phyloP scores from a whole-genome alignment of 108 stramenopile genomes.

The Cyclostephanos invisitatus region DNA sequence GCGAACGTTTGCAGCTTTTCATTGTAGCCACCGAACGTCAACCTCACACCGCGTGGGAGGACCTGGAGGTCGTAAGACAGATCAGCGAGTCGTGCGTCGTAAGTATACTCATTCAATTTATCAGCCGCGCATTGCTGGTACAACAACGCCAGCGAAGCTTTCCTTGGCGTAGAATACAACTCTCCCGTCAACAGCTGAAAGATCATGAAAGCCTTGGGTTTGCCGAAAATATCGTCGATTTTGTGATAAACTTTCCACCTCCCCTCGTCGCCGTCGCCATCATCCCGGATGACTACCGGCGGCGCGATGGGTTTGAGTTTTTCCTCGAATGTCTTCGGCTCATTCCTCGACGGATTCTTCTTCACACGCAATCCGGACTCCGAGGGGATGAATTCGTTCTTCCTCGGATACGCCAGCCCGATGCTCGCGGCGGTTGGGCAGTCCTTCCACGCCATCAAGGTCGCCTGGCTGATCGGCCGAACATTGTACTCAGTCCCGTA shows the following conservation, averaged over 20 bases:
- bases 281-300: conserved; percentile 74
- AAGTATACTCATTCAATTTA: conserved; percentile 74
- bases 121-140: conserved; percentile 74
- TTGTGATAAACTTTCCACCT: conserved; percentile 86
- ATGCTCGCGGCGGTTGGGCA: conserved; percentile 24
- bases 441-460: conserved; percentile 63
- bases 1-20: conserved; percentile 78
- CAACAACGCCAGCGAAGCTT: conserved; percentile 66
- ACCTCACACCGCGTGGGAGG: conserved; percentile 69
- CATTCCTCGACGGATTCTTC: conserved; percentile 40
- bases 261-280: conserved; percentile 69
- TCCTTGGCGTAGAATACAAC: conserved; percentile 56
- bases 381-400: conserved; percentile 76
- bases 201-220: conserved; percentile 81
- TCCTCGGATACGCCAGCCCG: conserved; percentile 61
- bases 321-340: conserved; percentile 59
- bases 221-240: conserved; percentile 75
- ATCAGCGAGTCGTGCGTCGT: conserved; percentile 76
- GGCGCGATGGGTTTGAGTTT: conserved; percentile 68
- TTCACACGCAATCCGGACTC: conserved; percentile 73
- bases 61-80: conserved; percentile 75
- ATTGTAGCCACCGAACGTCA: conserved; percentile 90
- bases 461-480: conserved; percentile 51
- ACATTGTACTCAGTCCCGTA: conserved; percentile 80
- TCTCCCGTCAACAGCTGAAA: conserved; percentile 73